These are phyloP conservation scores for Brassica incana DNA, from an alignment of 345 rosid species.

Conservation along the genomic window DNA sequence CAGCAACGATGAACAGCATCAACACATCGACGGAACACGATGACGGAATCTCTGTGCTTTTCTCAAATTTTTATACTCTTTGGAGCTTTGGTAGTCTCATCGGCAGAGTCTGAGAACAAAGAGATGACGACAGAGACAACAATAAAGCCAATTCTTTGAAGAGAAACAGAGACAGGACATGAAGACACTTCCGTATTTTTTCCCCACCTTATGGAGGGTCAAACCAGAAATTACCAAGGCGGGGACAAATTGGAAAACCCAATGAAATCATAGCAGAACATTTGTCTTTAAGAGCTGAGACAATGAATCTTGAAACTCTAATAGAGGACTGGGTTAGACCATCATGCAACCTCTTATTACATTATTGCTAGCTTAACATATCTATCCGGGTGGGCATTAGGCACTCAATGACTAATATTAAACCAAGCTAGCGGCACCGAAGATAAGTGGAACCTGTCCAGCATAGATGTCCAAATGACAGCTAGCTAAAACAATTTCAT, in stretches of 20 bases:
- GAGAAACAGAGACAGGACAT: slow-evolving; percentile 41
- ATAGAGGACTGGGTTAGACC: too few species aligned
- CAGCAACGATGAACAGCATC: neutral
- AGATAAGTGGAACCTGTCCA: too few species aligned
- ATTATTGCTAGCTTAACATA: too few species aligned
- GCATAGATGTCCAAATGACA: too few species aligned
- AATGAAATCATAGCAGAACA: neutral
- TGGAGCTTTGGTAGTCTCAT: too few species aligned
- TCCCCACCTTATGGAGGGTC: neutral
- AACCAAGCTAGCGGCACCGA: too few species aligned
- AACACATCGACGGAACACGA: too few species aligned
- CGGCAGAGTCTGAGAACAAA: slow-evolving; percentile 23
- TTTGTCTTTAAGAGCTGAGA: neutral
- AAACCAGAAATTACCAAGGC: neutral
- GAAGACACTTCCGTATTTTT: slow-evolving; percentile 46
- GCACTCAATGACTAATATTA: too few species aligned
- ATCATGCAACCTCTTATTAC: too few species aligned
- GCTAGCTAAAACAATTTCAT: neutral
- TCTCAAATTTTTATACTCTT: too few species aligned
- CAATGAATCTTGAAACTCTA: neutral
- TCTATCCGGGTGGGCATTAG: too few species aligned
- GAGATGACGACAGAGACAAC: slow-evolving; percentile 41
- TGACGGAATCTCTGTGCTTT: too few species aligned
- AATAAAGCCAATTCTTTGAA: slow-evolving; percentile 38
- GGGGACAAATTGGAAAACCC: neutral